Evolutionary conservation across 2,329 filamentous ascomycete genomes (phyloP).

Genomic region (Neophaeococcomyces mojaviensis): DNA sequence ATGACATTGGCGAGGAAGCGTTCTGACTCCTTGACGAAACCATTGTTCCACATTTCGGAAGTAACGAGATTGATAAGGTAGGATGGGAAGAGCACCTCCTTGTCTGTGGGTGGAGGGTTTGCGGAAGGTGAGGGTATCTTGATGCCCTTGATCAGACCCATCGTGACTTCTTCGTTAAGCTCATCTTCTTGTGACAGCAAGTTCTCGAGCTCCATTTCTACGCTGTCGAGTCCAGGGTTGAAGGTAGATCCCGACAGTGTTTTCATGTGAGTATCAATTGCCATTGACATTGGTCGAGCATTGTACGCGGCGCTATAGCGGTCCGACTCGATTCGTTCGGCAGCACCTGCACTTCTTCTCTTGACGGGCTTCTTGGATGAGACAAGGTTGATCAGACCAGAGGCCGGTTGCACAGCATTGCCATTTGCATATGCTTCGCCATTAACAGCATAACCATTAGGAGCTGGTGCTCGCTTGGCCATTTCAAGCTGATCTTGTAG

Average conservation of each 20-base stretch:
- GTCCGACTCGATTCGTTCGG: constrained; percentile 73
- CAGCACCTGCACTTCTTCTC: constrained; percentile 73
- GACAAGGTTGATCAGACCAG: constrained; percentile 90
- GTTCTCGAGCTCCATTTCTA: constrained; percentile 90
- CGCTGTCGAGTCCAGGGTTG: constrained; percentile 73
- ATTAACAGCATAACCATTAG: constrained; percentile 43
- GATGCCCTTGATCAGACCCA: constrained; percentile 90
- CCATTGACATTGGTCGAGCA: constrained; percentile 93
- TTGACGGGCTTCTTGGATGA: constrained; percentile 92
- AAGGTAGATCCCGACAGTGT: constrained; percentile 69
- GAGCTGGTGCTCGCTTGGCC: constrained; percentile 64
- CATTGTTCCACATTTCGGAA: constrained; percentile 99
- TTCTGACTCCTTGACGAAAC: constrained; percentile 98
- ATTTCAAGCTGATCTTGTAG: constrained; percentile 88
- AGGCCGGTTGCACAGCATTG: constrained; percentile 45
- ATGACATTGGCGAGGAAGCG: constrained; percentile 98
- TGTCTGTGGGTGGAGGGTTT: constrained; percentile 86
- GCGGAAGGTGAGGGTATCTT: constrained; percentile 88
- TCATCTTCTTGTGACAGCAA: constrained; percentile 92
- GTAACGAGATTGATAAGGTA: constrained; percentile 99
- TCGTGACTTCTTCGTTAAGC: constrained; percentile 91
- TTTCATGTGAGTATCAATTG: constrained; percentile 62
- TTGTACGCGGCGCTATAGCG: constrained; percentile 90
- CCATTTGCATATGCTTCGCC: constrained; percentile 57
- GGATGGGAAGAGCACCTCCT: constrained; percentile 96